A percentile compares a stretch with the other conserved stretches of the same genome.
Conservation (phyloP, 2,329 filamentous ascomycete genomes). For the Thielaviopsis punctulata region DNA sequence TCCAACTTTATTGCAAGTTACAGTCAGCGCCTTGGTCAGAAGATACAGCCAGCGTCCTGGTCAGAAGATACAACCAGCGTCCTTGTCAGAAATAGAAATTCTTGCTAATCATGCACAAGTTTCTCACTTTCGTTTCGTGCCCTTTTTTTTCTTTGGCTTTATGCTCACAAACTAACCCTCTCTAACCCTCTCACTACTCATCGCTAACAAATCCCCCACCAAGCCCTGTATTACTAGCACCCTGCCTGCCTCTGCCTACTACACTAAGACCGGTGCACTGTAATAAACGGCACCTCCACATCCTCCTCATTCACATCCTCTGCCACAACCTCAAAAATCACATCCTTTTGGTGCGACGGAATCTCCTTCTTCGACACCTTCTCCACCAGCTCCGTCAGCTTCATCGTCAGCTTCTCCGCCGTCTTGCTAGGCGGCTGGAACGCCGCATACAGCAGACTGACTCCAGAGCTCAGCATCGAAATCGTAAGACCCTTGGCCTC, state of each 20-base stretch:
- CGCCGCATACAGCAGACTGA: constrained; percentile 81
- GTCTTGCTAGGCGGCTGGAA: constrained; percentile 71
- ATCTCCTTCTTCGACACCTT: constrained; percentile 83
- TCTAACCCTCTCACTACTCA: background rate
- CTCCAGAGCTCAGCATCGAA: constrained; percentile 92
- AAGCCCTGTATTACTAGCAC: background rate
- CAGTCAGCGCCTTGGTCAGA: too few relatives aligned
- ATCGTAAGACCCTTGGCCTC: constrained; percentile 64
- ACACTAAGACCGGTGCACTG: constrained; percentile 37
- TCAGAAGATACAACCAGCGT: too few relatives aligned
- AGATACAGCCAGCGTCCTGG: too few relatives aligned
- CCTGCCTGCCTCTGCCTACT: background rate
- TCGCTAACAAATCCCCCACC: background rate
- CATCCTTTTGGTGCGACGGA: constrained; percentile 78
- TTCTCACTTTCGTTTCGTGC: too few relatives aligned
- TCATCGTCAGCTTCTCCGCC: constrained; percentile 67
- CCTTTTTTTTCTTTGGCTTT: background rate
- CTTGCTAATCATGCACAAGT: too few relatives aligned
- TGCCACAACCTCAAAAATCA: constrained; percentile 90
- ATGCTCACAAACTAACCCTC: background rate
- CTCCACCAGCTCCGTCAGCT: constrained; percentile 77
- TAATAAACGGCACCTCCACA: constrained; percentile 92
- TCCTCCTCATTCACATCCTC: constrained; percentile 83
- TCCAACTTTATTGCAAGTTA: too few relatives aligned
- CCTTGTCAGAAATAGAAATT: too few relatives aligned